Conservation (phyloP, 768 basidiomycete species). For the Collybia sordida region DNA sequence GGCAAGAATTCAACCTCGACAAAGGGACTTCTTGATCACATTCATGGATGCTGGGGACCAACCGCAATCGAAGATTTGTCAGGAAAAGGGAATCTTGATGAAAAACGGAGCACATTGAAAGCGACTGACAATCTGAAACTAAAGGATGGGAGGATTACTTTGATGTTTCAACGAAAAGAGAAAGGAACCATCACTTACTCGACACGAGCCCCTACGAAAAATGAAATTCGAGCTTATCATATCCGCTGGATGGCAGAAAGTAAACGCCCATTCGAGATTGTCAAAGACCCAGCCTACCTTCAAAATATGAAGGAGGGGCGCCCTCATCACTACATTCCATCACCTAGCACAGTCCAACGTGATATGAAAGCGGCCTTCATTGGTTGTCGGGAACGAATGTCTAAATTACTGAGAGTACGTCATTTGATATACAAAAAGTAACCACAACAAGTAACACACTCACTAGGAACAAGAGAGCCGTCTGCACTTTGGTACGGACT, state of each 20-base stretch:
- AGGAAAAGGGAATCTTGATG: no score
- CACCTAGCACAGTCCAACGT: conserved; percentile 23
- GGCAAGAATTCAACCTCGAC: no score
- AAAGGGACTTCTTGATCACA: no score
- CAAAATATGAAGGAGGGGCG: conserved; percentile 30
- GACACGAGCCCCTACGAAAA: background rate
- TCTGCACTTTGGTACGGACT: conserved; percentile 31
- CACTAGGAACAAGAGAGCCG: conserved; percentile 25
- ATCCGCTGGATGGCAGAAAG: conserved; percentile 32
- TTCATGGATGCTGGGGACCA: no score
- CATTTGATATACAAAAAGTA: background rate
- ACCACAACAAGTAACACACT: background rate
- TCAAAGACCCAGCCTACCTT: conserved; percentile 30
- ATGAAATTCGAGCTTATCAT: background rate
- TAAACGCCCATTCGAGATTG: conserved; percentile 30
- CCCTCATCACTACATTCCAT: conserved; percentile 30
- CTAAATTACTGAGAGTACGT: conserved; percentile 22
- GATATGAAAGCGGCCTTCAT: conserved; percentile 30
- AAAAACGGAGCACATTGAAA: no score
- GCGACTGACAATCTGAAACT: no score
- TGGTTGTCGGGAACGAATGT: conserved; percentile 13
- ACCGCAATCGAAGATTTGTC: background rate
- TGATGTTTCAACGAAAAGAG: background rate
- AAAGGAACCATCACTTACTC: background rate
- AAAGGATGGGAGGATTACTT: background rate